Evolutionary conservation across 2,329 filamentous ascomycete species (phyloP).

Genomic region (Pyrenophora graminea): DNA sequence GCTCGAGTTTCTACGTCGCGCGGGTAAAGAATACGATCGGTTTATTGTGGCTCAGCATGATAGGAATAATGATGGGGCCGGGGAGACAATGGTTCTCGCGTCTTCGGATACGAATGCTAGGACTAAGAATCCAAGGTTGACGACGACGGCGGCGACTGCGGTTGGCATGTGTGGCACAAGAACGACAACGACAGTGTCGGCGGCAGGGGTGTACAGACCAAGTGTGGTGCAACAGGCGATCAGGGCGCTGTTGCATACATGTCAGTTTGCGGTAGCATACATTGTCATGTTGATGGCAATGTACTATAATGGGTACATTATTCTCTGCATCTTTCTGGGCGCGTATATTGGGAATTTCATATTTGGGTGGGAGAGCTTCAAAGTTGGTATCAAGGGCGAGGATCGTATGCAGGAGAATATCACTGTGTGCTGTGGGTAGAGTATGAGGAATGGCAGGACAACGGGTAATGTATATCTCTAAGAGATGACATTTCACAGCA

Average conservation of each 20-base stretch:
- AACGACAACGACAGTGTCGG: not conserved
- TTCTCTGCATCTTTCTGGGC: slow-evolving; percentile 52
- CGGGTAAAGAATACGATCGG: slow-evolving; percentile 74
- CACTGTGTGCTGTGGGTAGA: slow-evolving; percentile 43
- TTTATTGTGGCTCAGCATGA: slow-evolving; percentile 62
- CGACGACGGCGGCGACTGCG: not conserved
- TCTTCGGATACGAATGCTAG: slow-evolving; percentile 17
- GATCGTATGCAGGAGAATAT: slow-evolving; percentile 42
- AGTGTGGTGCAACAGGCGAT: slow-evolving; percentile 69
- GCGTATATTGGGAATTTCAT: slow-evolving; percentile 44
- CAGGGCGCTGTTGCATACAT: slow-evolving; percentile 70
- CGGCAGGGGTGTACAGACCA: slow-evolving; percentile 50
- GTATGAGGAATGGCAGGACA: not conserved
- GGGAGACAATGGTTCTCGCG: too few relatives aligned
- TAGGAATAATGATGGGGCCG: slow-evolving; percentile 5
- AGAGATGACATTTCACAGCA: too few relatives aligned
- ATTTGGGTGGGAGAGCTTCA: slow-evolving; percentile 44
- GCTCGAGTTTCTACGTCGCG: slow-evolving; percentile 73
- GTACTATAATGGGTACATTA: slow-evolving; percentile 73
- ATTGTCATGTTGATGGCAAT: slow-evolving; percentile 75
- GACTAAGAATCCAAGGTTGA: slow-evolving; percentile 18
- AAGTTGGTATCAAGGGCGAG: slow-evolving; percentile 24
- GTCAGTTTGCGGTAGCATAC: slow-evolving; percentile 78
- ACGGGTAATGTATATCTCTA: not conserved
- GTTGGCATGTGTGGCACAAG: too few relatives aligned